Conservation (phyloP, 345 rosid species). For the Citrus australasica region DNA sequence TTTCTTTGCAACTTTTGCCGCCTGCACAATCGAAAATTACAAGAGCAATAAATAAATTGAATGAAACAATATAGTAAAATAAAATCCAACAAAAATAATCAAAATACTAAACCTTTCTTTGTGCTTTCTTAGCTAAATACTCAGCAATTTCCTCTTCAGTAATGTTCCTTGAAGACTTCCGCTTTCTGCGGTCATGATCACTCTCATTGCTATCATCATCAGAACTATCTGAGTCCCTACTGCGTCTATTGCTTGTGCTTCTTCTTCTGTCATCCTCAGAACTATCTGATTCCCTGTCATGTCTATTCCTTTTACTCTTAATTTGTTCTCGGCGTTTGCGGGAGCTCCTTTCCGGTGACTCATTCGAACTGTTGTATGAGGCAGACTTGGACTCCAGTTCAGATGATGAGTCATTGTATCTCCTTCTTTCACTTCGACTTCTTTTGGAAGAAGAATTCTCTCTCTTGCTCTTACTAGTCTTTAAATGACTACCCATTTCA, state of each 20-base stretch:
- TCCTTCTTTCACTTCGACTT: constrained; percentile 25
- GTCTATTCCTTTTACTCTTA: constrained; percentile 25
- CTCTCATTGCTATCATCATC: constrained; percentile 38
- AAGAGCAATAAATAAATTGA: constrained; percentile 6
- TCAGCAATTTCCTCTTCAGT: constrained; percentile 68
- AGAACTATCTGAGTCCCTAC: constrained; percentile 23
- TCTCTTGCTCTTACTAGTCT: constrained; percentile 17
- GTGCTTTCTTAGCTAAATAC: constrained; percentile 74
- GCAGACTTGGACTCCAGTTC: constrained; percentile 34
- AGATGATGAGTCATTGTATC: constrained; percentile 13
- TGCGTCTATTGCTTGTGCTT: constrained; percentile 28
- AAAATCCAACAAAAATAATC: not conserved
- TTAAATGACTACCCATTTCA: constrained; percentile 4
- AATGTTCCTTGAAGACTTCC: constrained; percentile 44
- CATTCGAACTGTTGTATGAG: constrained; percentile 23
- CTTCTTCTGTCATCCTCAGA: constrained; percentile 34
- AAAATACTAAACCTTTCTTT: constrained; percentile 54
- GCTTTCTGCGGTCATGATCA: constrained; percentile 39
- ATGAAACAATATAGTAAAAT: not conserved
- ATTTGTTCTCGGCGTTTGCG: constrained; percentile 19
- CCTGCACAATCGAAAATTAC: constrained; percentile 37
- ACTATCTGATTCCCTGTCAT: constrained; percentile 18
- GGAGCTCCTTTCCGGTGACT: constrained; percentile 34
- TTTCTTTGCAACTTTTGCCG: constrained; percentile 71
- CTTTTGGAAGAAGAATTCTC: constrained; percentile 24